Percentiles rank a stretch among this genome's conserved stretches.
Evolutionary conservation across 176 grass and related monocot genomes (phyloP).

Genomic region (Olyra latifolia): DNA sequence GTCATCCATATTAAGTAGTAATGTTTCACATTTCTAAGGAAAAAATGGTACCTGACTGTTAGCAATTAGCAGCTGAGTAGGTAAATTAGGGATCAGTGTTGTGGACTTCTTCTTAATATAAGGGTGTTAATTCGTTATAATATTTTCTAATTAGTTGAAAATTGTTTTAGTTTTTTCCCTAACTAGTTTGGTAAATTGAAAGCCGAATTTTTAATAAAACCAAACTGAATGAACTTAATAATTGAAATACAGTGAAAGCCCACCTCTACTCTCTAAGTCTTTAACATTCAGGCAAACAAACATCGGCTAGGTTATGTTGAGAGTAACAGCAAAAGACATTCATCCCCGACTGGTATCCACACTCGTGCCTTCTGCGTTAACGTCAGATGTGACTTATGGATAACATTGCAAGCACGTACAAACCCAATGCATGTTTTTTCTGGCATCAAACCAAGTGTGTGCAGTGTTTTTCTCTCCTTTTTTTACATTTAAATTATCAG

Average conservation of each 20-base stretch:
- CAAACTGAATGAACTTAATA: slow-evolving; percentile 1
- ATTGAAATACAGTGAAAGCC: background rate
- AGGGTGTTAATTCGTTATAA: background rate
- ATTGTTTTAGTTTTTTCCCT: background rate
- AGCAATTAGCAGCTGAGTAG: background rate
- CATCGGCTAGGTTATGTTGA: background rate
- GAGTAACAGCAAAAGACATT: background rate
- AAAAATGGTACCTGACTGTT: background rate
- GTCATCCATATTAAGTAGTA: background rate
- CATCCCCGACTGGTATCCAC: background rate
- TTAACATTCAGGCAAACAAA: slow-evolving; percentile 9
- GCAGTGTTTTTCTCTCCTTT: slow-evolving; percentile 6
- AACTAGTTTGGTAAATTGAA: slow-evolving; percentile 5
- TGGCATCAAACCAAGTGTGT: background rate
- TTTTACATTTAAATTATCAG: slow-evolving; percentile 6
- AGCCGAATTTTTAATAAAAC: background rate
- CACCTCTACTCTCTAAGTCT: background rate
- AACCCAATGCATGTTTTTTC: slow-evolving; percentile 7
- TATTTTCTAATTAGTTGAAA: background rate
- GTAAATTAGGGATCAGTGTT: background rate
- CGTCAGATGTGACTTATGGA: slow-evolving; percentile 20
- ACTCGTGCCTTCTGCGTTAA: background rate
- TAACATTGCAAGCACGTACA: slow-evolving; percentile 19
- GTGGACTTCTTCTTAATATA: background rate
- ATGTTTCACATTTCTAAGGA: background rate